Evolutionary conservation across 2,329 filamentous ascomycete species (phyloP), one percentile per base, ranked within the genome.

Genomic region (Immersiporthe knoxdaviesiana): DNA sequence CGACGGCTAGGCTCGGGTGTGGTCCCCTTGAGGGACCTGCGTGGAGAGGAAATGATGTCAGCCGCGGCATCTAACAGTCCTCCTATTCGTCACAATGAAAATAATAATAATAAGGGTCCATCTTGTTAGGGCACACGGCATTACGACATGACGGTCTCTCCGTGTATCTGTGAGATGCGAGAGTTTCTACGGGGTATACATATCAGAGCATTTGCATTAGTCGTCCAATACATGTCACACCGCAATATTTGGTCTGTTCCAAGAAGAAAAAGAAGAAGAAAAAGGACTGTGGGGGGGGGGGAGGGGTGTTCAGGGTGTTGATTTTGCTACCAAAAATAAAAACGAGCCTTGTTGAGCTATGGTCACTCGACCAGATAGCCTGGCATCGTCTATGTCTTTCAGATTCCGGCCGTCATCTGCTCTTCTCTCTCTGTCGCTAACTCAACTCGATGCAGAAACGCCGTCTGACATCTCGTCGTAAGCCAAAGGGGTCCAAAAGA

Each of bases 331-430:
- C 60, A 56, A 66, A 63, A 66, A 60, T 54, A 69, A 66, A 60
- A 60, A 69, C 64, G 64, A 66, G 67, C 69, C 68, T 60, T 63
- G 39, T 37, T 14, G 44, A 65, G 64, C 71, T 64, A 68, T 63
- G 70, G 66, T 72, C 71, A 72, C 71, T 72, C 71, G 71, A 72
- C 70, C 70, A 70, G 60, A 64, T 70, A 68, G 68, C 60, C 63
- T 63, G 64, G 61, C 65, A 65, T 70, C 65, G 63, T 61, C 65
- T 61, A 67, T 66, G 37, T 66, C 62, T 70, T 50, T 39, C 54
- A 50, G 62, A 30, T 62, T 66, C 58, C 58, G 63, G 39, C 65
- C 68, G 60, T n/a, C 47, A 35, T 44, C 41, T 41, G 32, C n/a
- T 35, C 37, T 60, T 37, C 21, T 37, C 52, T 37, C 37, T 44